Evolutionary conservation across 805 yeast species (phyloP).

Genomic region (Schizosaccharomyces lindneri): DNA sequence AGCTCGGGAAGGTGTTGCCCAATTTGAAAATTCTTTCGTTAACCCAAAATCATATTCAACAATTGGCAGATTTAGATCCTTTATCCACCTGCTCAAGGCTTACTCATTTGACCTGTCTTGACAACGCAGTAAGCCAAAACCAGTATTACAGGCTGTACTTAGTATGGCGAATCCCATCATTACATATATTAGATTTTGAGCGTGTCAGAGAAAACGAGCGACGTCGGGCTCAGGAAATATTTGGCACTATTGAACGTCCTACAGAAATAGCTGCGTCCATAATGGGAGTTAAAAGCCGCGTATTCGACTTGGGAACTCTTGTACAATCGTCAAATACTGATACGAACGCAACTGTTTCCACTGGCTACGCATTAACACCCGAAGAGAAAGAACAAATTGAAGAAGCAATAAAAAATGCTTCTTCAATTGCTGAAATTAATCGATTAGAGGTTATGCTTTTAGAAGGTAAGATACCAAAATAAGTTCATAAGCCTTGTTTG

Average conservation of each 20-base stretch:
- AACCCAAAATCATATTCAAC: constrained; percentile 24
- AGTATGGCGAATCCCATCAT: constrained; percentile 35
- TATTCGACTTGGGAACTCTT: constrained; percentile 5
- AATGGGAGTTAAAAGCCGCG: constrained; percentile 6
- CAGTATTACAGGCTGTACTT: constrained; percentile 32
- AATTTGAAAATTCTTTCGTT: constrained; percentile 29
- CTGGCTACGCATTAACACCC: constrained; percentile 21
- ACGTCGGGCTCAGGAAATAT: constrained; percentile 19
- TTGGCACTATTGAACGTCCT: constrained; percentile 15
- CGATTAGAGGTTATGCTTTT: constrained; percentile 33
- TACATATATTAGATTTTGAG: constrained; percentile 43
- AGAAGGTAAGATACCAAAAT: constrained; percentile 13
- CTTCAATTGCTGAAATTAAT: constrained; percentile 50
- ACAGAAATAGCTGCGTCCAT: constrained; percentile 14
- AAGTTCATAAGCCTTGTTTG: not conserved
- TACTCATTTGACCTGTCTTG: constrained; percentile 25
- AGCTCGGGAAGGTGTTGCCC: constrained; percentile 18
- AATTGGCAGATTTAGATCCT: constrained; percentile 21
- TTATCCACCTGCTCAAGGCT: constrained; percentile 21
- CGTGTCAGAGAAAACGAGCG: constrained; percentile 36
- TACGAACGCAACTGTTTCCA: constrained; percentile 8
- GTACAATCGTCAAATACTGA: constrained; percentile 11
- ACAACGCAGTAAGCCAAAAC: constrained; percentile 12
- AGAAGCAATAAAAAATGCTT: constrained; percentile 32
- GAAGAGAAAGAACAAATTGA: constrained; percentile 30